phyloP scores from a whole-genome alignment of 2,329 filamentous ascomycete species.

The Exserohilum turcica region DNA sequence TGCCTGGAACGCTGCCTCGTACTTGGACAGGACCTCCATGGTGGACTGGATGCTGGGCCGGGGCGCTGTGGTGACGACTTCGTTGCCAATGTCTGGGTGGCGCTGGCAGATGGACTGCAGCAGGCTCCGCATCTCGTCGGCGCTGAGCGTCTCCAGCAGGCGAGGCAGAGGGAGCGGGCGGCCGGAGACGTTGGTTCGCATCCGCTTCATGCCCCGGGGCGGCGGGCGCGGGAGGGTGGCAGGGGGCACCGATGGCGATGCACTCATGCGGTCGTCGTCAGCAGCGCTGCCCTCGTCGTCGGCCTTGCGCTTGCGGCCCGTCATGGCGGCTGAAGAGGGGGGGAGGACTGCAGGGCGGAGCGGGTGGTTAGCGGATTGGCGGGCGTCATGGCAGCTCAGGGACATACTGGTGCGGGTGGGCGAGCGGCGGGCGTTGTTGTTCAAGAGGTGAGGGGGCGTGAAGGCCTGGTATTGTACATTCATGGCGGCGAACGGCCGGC shows the following conservation, averaged over 20 bases:
- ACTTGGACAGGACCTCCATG: constrained; percentile 78
- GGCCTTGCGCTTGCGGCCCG: constrained; percentile 81
- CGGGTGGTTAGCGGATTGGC: constrained; percentile 14
- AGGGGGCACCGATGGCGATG: constrained; percentile 83
- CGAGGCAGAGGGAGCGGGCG: constrained; percentile 70
- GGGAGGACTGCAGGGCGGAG: constrained; percentile 34
- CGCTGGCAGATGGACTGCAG: constrained; percentile 91
- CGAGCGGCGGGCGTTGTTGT: constrained; percentile 58
- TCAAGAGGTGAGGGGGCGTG: constrained; percentile 66
- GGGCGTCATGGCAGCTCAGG: constrained; percentile 12
- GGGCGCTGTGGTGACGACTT: constrained; percentile 82
- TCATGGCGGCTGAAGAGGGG: constrained; percentile 51
- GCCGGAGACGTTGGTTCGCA: constrained; percentile 70
- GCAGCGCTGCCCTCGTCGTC: constrained; percentile 66
- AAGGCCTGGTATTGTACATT: constrained; percentile 66
- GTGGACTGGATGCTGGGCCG: constrained; percentile 83
- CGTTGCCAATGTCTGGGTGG: constrained; percentile 82
- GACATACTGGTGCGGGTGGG: constrained; percentile 64
- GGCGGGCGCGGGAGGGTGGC: constrained; percentile 72
- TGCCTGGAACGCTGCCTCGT: constrained; percentile 76
- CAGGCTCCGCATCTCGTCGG: constrained; percentile 79
- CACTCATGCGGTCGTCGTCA: constrained; percentile 82
- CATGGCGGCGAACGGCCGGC: constrained; percentile 52
- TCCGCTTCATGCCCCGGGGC: constrained; percentile 60
- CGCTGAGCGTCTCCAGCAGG: constrained; percentile 92